Base-by-base conservation (phyloP, 2,329 filamentous ascomycete genomes). In the Scedosporium boydii region DNA sequence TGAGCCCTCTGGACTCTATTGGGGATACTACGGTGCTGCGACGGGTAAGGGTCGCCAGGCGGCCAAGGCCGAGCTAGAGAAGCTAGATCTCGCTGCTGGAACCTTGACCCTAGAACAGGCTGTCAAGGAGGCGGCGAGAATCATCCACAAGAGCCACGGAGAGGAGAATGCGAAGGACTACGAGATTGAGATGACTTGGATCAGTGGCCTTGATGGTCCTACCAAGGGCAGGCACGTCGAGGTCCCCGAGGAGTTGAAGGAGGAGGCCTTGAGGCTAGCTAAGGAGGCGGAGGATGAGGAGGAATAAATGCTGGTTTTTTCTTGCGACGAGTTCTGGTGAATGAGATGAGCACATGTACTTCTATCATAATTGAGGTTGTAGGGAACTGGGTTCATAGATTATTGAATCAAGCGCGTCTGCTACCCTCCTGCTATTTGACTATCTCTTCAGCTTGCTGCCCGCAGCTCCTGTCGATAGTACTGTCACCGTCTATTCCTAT, bases 81-180 rank as follows among this genome's bases (percentile, higher is more conserved):
- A 99, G 84, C 83, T 99, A 64, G 91, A 98, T 75, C 85, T 99
- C 63, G 82, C 86, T 61, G 87, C 87, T 10, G 89, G 86, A 62
- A 88, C 83, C 59, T 83, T 98, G 62, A 90, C 88, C 65, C 80
- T 99, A 64, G 81, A 89, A 72, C 87, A 98, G 72, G 95, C 89
- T 59, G 91, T 99, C 71, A 97, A 96, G 82, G 90, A 98, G 81
- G 95, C 95, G 41, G 95, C 95, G 63, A 83, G 92, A 65, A 99
- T 99, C 77, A 98, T 99, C 77, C 96, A 97, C 75, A 86, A 96
- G 64, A 93, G 93, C 58, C 95, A 99, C 74, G 95, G 98, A 76
- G 95, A 99, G 76, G 98, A 93, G 82, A 98, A 98, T 81, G 95
- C 98, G 79, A 99, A 99, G 82, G 95, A 98, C 67, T 99, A 98